These are phyloP conservation scores for Ailanthus altissimus DNA, from an alignment of 345 rosid species.

Conservation along the genomic window DNA sequence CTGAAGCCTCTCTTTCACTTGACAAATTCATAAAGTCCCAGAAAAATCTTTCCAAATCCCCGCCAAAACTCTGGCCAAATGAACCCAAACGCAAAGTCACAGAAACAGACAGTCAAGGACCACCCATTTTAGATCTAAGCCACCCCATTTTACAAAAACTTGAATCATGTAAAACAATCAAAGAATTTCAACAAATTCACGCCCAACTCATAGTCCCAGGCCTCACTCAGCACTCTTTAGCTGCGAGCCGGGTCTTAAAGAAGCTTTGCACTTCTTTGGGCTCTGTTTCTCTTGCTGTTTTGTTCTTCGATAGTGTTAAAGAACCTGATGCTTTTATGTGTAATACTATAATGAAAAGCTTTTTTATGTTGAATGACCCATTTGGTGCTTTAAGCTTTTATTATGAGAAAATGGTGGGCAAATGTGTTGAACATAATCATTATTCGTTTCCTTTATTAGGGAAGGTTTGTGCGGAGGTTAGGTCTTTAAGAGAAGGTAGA, in stretches of 20 bases:
- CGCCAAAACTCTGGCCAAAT: slow-evolving; percentile 49
- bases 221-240: slow-evolving; percentile 52
- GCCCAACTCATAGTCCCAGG: slow-evolving; percentile 42
- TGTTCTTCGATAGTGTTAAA: slow-evolving; percentile 38
- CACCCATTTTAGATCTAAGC: slow-evolving; percentile 18
- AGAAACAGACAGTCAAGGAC: slow-evolving; percentile 1
- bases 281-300: slow-evolving; percentile 44
- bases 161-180: slow-evolving; percentile 34
- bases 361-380: slow-evolving; percentile 34
- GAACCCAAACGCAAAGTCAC: slow-evolving; percentile 27
- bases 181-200: slow-evolving; percentile 50
- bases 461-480: slow-evolving; percentile 47
- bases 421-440: slow-evolving; percentile 45
- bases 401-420: slow-evolving; percentile 51
- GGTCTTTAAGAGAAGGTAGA: slow-evolving; percentile 45
- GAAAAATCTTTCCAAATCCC: slow-evolving; percentile 43
- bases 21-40: slow-evolving; percentile 46
- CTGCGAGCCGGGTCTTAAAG: slow-evolving; percentile 49
- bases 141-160: slow-evolving; percentile 48
- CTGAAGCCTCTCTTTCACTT: slow-evolving; percentile 33
- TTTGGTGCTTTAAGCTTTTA: slow-evolving; percentile 54
- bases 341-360: slow-evolving; percentile 53
- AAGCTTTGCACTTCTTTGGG: slow-evolving; percentile 50
- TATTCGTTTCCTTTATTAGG: slow-evolving; percentile 59
- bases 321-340: slow-evolving; percentile 64